These are phyloP conservation scores for Martensiomyces pterosporus DNA, from an alignment of 192 early-diverging fungal genomes.

Conservation along the genomic window DNA sequence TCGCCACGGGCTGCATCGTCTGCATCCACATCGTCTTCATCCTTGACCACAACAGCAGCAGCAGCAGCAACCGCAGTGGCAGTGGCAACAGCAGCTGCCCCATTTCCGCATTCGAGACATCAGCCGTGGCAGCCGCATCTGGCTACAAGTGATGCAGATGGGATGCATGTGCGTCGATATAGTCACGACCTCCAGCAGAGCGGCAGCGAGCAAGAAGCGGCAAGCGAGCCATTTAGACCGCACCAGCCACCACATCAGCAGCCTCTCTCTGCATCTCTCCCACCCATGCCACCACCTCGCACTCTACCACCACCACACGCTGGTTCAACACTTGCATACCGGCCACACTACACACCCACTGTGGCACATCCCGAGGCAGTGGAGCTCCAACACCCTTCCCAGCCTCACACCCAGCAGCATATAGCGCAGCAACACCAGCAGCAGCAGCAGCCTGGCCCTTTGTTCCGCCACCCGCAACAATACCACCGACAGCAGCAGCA, in stretches of 20 bases:
- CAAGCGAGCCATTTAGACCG: too few relatives aligned
- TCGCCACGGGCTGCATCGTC: constrained; percentile 18
- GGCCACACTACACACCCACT: too few relatives aligned
- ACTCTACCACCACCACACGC: too few relatives aligned
- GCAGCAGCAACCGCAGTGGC: constrained; percentile 1
- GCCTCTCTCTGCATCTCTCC: too few relatives aligned
- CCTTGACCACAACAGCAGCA: constrained; percentile 12
- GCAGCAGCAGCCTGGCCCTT: constrained; percentile 8
- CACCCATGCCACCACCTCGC: too few relatives aligned
- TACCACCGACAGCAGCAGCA: not conserved
- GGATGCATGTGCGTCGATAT: too few relatives aligned
- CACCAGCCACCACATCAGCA: too few relatives aligned
- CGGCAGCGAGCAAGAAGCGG: too few relatives aligned
- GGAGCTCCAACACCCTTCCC: constrained; percentile 1
- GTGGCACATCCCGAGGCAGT: constrained; percentile 1
- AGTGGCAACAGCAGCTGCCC: not conserved
- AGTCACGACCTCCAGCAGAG: too few relatives aligned
- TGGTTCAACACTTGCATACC: too few relatives aligned
- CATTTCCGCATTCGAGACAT: not conserved
- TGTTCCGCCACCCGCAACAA: too few relatives aligned
- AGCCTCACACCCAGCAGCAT: constrained; percentile 5
- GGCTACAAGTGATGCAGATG: too few relatives aligned
- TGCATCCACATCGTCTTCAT: constrained; percentile 15
- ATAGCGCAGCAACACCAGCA: constrained; percentile 8
- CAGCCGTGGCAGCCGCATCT: constrained; percentile 1